These are phyloP conservation scores for Pleurotus djamor DNA, from an alignment of 768 basidiomycete species.

Conservation along the genomic window DNA sequence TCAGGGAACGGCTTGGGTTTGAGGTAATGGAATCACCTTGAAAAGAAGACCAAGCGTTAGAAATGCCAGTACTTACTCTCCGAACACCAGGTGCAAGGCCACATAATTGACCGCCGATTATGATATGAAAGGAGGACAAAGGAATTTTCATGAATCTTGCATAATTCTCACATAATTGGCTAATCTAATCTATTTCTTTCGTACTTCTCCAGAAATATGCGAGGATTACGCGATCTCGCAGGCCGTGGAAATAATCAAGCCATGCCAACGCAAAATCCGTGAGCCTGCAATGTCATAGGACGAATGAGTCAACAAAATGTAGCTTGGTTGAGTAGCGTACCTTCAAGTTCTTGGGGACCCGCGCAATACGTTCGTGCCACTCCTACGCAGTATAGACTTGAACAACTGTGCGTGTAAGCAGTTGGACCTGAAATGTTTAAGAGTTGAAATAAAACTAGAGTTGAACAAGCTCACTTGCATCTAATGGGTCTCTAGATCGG, in stretches of 20 bases:
- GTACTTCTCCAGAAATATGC: too few relatives aligned
- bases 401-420: slow-evolving; percentile 5
- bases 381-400: not conserved
- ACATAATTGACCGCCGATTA: too few relatives aligned
- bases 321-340: too few relatives aligned
- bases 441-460: not conserved
- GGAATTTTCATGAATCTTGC: too few relatives aligned
- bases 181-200: too few relatives aligned
- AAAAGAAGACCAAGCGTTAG: slow-evolving; percentile 8
- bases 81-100: too few relatives aligned
- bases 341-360: not conserved
- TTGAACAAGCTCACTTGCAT: not conserved
- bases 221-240: too few relatives aligned
- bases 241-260: too few relatives aligned
- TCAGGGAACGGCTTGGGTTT: too few relatives aligned
- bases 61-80: slow-evolving; percentile 9
- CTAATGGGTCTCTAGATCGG: not conserved
- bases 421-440: not conserved
- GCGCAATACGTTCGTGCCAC: not conserved
- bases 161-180: too few relatives aligned
- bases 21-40: too few relatives aligned
- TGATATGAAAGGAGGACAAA: too few relatives aligned
- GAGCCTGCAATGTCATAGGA: not conserved
- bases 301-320: not conserved
- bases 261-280: slow-evolving; percentile 8